Evolutionary conservation across 495 filamentous ascomycete genomes (phyloP).

Genomic region (Lineolata rhizophorae): DNA sequence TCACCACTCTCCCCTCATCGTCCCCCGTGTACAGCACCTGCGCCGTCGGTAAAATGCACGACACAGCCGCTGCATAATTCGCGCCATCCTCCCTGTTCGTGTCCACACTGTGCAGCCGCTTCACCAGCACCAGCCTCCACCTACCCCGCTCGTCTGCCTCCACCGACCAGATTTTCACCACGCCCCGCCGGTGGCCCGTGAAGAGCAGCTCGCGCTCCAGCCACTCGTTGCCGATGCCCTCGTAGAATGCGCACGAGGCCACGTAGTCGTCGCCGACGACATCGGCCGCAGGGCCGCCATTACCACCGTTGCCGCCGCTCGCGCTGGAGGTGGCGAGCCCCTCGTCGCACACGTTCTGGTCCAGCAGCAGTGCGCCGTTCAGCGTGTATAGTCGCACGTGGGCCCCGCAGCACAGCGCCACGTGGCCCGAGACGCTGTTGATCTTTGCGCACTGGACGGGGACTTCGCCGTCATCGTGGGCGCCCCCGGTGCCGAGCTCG

Average conservation of each 20-base stretch:
- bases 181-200: slow-evolving; percentile 65
- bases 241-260: slow-evolving; percentile 74
- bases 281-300: no score
- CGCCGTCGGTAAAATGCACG: slow-evolving; percentile 65
- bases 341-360: slow-evolving; percentile 51
- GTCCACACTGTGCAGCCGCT: slow-evolving; percentile 69
- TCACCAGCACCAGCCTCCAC: slow-evolving; percentile 41
- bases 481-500: slow-evolving; percentile 32
- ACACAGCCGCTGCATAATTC: slow-evolving; percentile 66
- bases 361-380: slow-evolving; percentile 62
- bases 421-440: slow-evolving; percentile 73
- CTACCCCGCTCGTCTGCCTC: no score
- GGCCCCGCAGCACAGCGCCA: slow-evolving; percentile 59
- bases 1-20: slow-evolving; percentile 63
- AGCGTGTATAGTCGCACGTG: slow-evolving; percentile 64
- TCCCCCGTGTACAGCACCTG: slow-evolving; percentile 81
- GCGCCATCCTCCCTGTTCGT: slow-evolving; percentile 44
- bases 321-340: no score
- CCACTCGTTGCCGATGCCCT: slow-evolving; percentile 82
- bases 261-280: slow-evolving; percentile 42
- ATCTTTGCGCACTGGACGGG: slow-evolving; percentile 52
- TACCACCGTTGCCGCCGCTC: no score
- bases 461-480: no score
- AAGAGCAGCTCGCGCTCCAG: slow-evolving; percentile 69
- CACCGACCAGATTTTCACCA: slow-evolving; percentile 61